Evolutionary conservation across 106 monocot genomes (phyloP), one percentile per base, ranked within the genome.

Genomic region (Apostasia ramifera): DNA sequence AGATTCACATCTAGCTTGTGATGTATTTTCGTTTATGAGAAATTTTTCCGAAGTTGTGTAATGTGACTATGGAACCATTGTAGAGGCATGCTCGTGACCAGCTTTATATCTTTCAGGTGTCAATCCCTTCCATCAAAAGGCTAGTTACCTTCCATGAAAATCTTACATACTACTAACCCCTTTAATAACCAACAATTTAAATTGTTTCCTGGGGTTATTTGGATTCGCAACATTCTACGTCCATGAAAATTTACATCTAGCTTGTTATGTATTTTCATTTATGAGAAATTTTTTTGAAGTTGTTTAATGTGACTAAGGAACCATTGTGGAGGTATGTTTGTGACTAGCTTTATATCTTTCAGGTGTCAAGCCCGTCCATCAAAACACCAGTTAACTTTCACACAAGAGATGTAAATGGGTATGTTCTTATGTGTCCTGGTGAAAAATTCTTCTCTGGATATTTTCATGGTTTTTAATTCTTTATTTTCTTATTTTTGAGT

Each of bases 361-460:
- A 94, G 94, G 89, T 84, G 57, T 82, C 89, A 71, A 92, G 92
- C 61, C 95, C 91, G 46, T 76, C 83, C 45, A 53, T 51, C 2
- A 84, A 68, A 73, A 85, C 55, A 58, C 46, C 69, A 47, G 52
- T 61, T 53, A 74, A 68, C 72, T 64, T 67, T 40, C 82, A 65
- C 49, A n/a, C 73, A 55, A 57, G 56, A 46, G 86, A 95, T 15
- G 46, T 73, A 8, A 81, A 76, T 82, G 89, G 95, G 95, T 89
- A 81, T 41, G 13, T 26, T 26, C 26, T 26, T 26, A 26, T 0
- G 44, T 71, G 37, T 41, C 47, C 59, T 49, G 55, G 44, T 53
- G 44, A 71, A 57, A n/a, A 60, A 46, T 47, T 51, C 0, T 8
- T 8, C 13, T 55, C 2, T 46, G 13, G 55, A 55, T 2, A 8